Percentiles rank a stretch among this genome's conserved stretches.
Evolutionary conservation across 257 asterid genomes (phyloP).

Genomic region (Marsdenia floribunda): DNA sequence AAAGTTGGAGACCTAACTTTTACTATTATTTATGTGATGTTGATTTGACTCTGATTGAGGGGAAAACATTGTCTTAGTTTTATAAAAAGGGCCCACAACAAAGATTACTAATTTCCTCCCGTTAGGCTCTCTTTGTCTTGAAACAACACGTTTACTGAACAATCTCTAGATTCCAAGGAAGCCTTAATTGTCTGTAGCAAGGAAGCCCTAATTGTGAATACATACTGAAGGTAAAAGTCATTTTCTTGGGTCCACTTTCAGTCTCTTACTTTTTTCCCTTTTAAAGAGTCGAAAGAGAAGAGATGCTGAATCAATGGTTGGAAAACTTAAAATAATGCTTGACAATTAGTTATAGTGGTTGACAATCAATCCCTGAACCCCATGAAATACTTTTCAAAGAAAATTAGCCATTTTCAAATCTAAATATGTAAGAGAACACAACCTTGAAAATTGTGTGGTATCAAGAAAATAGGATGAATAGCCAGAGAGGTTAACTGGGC

Average conservation of each 20-base stretch:
- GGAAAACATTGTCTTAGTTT: slow-evolving; percentile 32
- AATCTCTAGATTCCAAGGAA: slow-evolving; percentile 14
- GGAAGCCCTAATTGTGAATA: neutral
- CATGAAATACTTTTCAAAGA: neutral
- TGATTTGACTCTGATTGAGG: slow-evolving; percentile 45
- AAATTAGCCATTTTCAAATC: slow-evolving; percentile 10
- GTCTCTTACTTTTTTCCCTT: neutral
- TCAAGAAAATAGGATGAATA: neutral
- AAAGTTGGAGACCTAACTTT: slow-evolving; percentile 58
- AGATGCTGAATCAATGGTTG: slow-evolving; percentile 13
- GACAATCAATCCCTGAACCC: neutral
- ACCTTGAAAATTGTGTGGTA: neutral
- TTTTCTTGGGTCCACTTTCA: slow-evolving; percentile 11
- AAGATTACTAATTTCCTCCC: slow-evolving; percentile 32
- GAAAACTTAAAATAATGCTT: slow-evolving; percentile 13
- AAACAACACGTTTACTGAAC: slow-evolving; percentile 21
- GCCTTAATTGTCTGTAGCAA: neutral
- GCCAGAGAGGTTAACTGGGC: neutral
- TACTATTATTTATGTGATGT: slow-evolving; percentile 29
- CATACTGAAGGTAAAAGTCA: slow-evolving; percentile 1
- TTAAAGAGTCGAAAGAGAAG: neutral
- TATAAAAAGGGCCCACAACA: slow-evolving; percentile 36
- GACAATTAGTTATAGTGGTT: neutral
- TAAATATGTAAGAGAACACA: neutral
- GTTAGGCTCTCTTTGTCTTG: slow-evolving; percentile 40